Percentiles rank a stretch among this genome's conserved stretches.
Conservation (phyloP, 1,139 yeast genomes). For the Scheffersomyces illinoinensis region DNA sequence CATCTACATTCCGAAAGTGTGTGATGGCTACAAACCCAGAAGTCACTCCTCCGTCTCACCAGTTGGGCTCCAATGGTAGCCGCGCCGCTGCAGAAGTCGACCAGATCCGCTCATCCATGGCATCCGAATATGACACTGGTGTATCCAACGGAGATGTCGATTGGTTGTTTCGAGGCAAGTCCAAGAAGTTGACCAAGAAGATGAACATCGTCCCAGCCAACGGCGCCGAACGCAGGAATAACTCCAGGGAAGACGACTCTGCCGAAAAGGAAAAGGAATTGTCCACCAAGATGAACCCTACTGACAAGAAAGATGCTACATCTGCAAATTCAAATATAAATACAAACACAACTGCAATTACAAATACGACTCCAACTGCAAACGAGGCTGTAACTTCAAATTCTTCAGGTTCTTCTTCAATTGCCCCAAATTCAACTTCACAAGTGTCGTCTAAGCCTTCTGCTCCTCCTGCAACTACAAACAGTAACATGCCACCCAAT, state of each 20-base stretch:
- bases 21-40: neutral
- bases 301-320: neutral
- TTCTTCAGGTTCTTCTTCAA: neutral
- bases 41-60: neutral
- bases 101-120: neutral
- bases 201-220: slow-evolving; percentile 17
- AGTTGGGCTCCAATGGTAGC: neutral
- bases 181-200: slow-evolving; percentile 54
- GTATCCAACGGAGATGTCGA: slow-evolving; percentile 75
- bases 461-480: slow-evolving; percentile 15
- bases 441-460: neutral
- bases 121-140: slow-evolving; percentile 40
- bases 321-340: neutral
- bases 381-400: neutral
- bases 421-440: neutral
- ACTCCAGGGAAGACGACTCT: neutral
- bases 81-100: neutral
- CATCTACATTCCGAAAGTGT: neutral
- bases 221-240: slow-evolving; percentile 3
- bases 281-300: slow-evolving; percentile 10
- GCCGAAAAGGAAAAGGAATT: slow-evolving; percentile 9
- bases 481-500: slow-evolving; percentile 3
- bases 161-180: slow-evolving; percentile 70
- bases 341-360: neutral
- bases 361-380: neutral